Base-by-base conservation (phyloP, 805 yeast species). In the Pichia rugopelliculosa region DNA sequence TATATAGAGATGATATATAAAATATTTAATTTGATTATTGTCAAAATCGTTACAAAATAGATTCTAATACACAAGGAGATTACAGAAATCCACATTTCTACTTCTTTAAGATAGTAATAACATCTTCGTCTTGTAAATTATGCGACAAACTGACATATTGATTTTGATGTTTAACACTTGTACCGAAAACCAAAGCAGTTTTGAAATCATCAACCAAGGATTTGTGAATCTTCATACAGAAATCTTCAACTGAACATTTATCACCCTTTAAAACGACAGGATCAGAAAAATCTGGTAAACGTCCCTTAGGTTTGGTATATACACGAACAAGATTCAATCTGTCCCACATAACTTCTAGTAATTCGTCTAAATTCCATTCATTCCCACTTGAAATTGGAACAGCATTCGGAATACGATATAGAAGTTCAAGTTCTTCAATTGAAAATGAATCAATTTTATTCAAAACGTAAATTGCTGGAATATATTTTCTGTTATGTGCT, bases 341-440 rank as follows among this genome's bases (percentile, higher is more conserved):
- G 47, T 82, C 87, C 99, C 99, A 93, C 98, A 93, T 93, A 64
- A 80, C 74, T 61, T 91, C 96, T 57, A 93, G 73, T 56, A 93
- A 75, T 68, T 91, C 98, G 67, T 93, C 99, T 62, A 93, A 72
- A 64, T 93, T 93, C 99, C 99, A 93, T 56, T 95, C 96, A 62
- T 85, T 77, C 53, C 95, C 98, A 8, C 96, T 85, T 10, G 96
- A 87, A 52, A 93, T 91, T 36, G 99, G 99, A 44, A 93, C 95
- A 8, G 98, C 97, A 68, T 93, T 82, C 44, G 99, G 99, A 58
- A 93, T 93, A 64, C 93, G 80, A 72, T 87, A 84, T 53, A 93
- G 69, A 50, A 93, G 70, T 56, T 93, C 96, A 57, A 93, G 77
- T 66, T 93, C 99, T 69, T 93, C 95, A 46, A 91, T 76, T 8